These are phyloP conservation scores for Ascochyta koolunga DNA, from an alignment of 2,329 filamentous ascomycete genomes.

Conservation along the genomic window DNA sequence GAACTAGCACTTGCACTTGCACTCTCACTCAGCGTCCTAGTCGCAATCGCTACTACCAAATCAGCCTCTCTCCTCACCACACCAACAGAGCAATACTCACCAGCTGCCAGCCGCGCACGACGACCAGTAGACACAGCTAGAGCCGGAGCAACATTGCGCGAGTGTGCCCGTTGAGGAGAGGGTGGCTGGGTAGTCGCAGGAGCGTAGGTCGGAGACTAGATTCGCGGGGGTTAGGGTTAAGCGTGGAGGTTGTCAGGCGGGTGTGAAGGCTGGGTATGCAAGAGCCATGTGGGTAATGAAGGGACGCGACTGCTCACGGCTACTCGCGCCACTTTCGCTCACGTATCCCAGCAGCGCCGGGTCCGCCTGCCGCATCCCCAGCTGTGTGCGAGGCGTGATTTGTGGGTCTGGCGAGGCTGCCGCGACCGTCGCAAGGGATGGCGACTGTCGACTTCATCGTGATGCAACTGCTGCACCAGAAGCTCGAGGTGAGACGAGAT, in stretches of 20 bases:
- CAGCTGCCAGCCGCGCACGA: constrained; percentile 24
- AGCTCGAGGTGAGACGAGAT: no score
- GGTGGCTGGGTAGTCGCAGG: constrained; percentile 33
- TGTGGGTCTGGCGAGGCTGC: constrained; percentile 24
- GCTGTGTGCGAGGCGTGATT: constrained; percentile 28
- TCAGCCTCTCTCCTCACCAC: background rate
- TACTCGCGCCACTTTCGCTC: constrained; percentile 20
- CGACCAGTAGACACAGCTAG: constrained; percentile 30
- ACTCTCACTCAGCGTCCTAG: background rate
- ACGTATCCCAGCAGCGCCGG: constrained; percentile 31
- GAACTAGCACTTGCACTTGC: background rate
- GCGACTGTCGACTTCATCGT: constrained; percentile 19
- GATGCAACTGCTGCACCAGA: background rate
- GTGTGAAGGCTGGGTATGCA: no score
- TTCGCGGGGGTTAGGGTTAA: no score
- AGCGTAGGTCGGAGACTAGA: constrained; percentile 27
- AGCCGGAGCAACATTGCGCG: constrained; percentile 29
- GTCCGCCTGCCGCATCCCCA: constrained; percentile 26
- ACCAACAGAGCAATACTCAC: constrained; percentile 1
- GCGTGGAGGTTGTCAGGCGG: no score
- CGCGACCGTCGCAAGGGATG: constrained; percentile 13
- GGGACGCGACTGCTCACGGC: constrained; percentile 20
- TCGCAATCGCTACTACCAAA: background rate
- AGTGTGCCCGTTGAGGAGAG: constrained; percentile 26
- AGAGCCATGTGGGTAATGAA: background rate